Evolutionary conservation across 495 filamentous ascomycete genomes (phyloP), one percentile per base, ranked within the genome.

Genomic region (Hypoxylon intermedium): DNA sequence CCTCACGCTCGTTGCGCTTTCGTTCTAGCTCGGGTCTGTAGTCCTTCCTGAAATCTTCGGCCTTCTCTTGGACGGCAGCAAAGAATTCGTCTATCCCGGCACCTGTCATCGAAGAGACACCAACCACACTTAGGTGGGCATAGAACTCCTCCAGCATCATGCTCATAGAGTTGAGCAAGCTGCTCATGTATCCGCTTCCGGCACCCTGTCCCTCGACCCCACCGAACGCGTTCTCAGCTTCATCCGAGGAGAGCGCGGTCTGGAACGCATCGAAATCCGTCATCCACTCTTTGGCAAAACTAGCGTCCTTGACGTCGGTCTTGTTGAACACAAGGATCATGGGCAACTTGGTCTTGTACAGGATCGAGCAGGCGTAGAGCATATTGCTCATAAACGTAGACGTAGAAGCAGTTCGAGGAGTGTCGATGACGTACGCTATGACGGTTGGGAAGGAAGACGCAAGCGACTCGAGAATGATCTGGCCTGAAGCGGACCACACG

Each of bases 271-370:
- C 93, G 67, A 95, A 98, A 70, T 99, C 93, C 13, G 92, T 96
- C 94, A 99, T 99, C 94, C 94, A 99, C 72, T 98, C 92, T 78
- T 96, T 95, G 6, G 91, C 94, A 65, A 96, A 97, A 16, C 81
- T 82, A 2, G 93, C 91, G 67, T 94, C 90, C 69, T 94, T 88
- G 5, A 94, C 90, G 70, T 98, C 94, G 0, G 93, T 96, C 79
- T 98, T 98, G 77, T 98, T 98, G 79, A 98, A 97, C 2, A 98
- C 94, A 12, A 98, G 73, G 18, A 98, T 94, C 93, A 98, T 98
- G 2, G 94, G 94, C 5, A 98, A 80, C 69, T 94, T 95, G 6
- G 93, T 98, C 78, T 98, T 98, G 83, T 98, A 98, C 1, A 98
- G 82, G 56, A 98, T 98, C 68, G 87, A 91, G 82, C 94, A 97